Percentiles rank a stretch among this genome's conserved stretches.
Conservation (phyloP, 805 yeast genomes). For the Candida methanosorbosa region DNA sequence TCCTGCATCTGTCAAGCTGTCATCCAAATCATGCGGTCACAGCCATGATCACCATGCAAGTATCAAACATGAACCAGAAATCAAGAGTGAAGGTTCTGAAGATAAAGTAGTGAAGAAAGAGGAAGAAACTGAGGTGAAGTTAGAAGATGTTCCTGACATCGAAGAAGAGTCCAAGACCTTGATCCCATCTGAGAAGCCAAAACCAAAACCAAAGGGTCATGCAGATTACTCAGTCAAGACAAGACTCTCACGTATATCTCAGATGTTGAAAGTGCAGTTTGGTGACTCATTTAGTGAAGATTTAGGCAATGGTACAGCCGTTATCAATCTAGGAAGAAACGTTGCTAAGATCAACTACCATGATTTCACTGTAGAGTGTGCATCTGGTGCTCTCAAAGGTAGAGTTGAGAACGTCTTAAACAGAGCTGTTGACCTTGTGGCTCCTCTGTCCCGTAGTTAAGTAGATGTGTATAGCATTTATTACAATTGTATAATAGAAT, state of each 20-base stretch:
- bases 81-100: constrained; percentile 7
- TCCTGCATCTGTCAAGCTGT: constrained; percentile 87
- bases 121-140: neutral
- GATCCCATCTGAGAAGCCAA: constrained; percentile 2
- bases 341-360: constrained; percentile 62
- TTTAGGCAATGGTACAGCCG: constrained; percentile 38
- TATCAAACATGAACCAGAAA: constrained; percentile 9
- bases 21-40: constrained; percentile 53
- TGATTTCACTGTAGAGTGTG: constrained; percentile 58
- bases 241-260: constrained; percentile 45
- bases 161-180: constrained; percentile 4
- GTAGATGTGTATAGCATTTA: too few species aligned
- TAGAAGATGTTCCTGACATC: constrained; percentile 1
- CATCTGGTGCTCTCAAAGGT: constrained; percentile 67
- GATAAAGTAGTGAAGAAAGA: constrained; percentile 1
- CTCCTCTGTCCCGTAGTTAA: constrained; percentile 51
- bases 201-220: constrained; percentile 10
- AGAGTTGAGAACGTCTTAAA: constrained; percentile 75
- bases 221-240: constrained; percentile 26
- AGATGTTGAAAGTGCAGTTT: constrained; percentile 74
- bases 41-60: constrained; percentile 15
- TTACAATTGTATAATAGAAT: too few species aligned
- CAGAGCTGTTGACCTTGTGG: constrained; percentile 72
- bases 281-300: constrained; percentile 59
- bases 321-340: constrained; percentile 63